A percentile compares a stretch with the other conserved stretches of the same genome.
These are phyloP conservation scores for Wallacemonas collosoma DNA, from an alignment of 208 protist genomes.

Conservation along the genomic window DNA sequence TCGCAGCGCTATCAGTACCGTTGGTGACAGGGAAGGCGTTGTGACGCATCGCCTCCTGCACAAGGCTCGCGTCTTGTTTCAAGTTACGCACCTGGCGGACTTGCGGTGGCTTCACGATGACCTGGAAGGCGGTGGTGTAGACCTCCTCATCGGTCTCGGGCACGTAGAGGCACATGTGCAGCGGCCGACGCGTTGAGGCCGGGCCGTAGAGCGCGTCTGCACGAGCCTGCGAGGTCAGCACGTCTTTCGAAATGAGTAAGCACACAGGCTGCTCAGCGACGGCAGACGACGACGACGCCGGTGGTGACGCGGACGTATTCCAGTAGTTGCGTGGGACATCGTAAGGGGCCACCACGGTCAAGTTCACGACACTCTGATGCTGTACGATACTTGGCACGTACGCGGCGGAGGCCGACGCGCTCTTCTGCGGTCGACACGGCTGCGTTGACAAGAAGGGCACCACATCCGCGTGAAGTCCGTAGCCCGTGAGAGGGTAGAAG, in stretches of 20 bases:
- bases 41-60: constrained; percentile 11
- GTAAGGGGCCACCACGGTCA: constrained; percentile 54
- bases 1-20: background rate
- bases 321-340: constrained; percentile 66
- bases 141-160: constrained; percentile 50
- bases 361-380: constrained; percentile 51
- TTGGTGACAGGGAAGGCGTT: constrained; percentile 1
- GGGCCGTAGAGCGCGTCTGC: constrained; percentile 46
- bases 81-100: constrained; percentile 49
- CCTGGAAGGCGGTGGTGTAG: constrained; percentile 48
- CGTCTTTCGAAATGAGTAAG: constrained; percentile 38
- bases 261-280: constrained; percentile 29
- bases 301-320: background rate
- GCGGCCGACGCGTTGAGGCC: constrained; percentile 25
- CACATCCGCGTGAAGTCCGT: constrained; percentile 66
- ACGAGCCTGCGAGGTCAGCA: constrained; percentile 29
- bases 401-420: background rate
- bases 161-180: constrained; percentile 68
- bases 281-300: background rate
- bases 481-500: constrained; percentile 60
- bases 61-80: constrained; percentile 25
- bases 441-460: constrained; percentile 48
- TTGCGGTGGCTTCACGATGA: constrained; percentile 54
- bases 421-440: constrained; percentile 32
- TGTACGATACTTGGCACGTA: constrained; percentile 17